These are phyloP conservation scores for Coemansia brasiliensis DNA, from an alignment of 192 early-diverging fungal species.

Conservation along the genomic window DNA sequence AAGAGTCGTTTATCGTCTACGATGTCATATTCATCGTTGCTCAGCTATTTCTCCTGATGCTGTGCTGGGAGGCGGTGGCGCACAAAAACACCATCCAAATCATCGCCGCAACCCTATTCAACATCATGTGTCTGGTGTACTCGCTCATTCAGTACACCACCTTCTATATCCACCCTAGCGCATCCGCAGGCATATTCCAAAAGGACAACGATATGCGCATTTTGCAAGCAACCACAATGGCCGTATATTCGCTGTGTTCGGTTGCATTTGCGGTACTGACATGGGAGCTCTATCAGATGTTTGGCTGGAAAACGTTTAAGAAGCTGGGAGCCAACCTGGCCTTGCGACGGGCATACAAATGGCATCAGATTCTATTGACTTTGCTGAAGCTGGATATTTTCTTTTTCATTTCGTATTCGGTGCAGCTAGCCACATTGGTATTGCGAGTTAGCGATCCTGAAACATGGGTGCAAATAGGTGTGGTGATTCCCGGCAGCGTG, in stretches of 20 bases:
- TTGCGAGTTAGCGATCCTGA: slow-evolving; percentile 58
- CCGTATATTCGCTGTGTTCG: slow-evolving; percentile 53
- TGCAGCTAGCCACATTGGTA: slow-evolving; percentile 69
- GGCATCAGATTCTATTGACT: slow-evolving; percentile 78
- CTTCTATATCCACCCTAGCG: slow-evolving; percentile 49
- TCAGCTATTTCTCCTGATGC: slow-evolving; percentile 78
- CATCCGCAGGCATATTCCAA: slow-evolving; percentile 51
- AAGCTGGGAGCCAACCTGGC: slow-evolving; percentile 78
- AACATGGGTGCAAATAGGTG: slow-evolving; percentile 58
- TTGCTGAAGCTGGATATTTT: slow-evolving; percentile 80
- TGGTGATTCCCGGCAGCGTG: slow-evolving; percentile 58
- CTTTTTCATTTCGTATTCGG: slow-evolving; percentile 76
- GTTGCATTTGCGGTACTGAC: slow-evolving; percentile 53
- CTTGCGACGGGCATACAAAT: slow-evolving; percentile 74
- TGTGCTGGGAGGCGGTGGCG: slow-evolving; percentile 87
- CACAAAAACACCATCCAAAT: slow-evolving; percentile 94
- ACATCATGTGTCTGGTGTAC: slow-evolving; percentile 59
- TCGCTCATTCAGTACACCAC: slow-evolving; percentile 59
- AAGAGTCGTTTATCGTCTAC: slow-evolving; percentile 68
- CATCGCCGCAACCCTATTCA: slow-evolving; percentile 65
- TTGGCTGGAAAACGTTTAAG: slow-evolving; percentile 83
- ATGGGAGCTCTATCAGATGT: slow-evolving; percentile 70
- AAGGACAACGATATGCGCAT: slow-evolving; percentile 57
- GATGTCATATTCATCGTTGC: slow-evolving; percentile 84
- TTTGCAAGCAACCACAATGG: slow-evolving; percentile 51